A percentile compares a stretch with the other conserved stretches of the same genome.
Conservation (phyloP, 768 basidiomycete genomes). For the Sarcodon sp. region DNA sequence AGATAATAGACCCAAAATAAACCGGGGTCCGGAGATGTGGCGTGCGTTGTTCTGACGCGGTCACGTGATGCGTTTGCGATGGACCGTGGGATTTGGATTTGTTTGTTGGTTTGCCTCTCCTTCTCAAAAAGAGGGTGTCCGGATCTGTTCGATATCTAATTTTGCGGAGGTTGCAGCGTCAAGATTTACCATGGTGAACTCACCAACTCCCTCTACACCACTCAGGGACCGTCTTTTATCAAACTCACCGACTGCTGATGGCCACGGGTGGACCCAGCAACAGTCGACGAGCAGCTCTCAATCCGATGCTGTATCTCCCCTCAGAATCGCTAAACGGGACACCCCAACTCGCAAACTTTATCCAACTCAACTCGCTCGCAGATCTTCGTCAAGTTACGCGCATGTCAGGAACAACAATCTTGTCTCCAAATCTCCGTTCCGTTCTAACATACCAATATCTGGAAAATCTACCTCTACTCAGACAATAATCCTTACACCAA, state of each 20-base stretch:
- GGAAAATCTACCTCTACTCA: conserved; percentile 19
- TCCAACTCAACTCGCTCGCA: conserved; percentile 45
- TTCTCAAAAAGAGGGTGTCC: too few species aligned
- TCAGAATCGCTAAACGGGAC: conserved; percentile 66
- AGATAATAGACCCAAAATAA: too few species aligned
- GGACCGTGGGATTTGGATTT: too few species aligned
- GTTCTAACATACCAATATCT: conserved; percentile 45
- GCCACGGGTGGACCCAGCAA: conserved; percentile 47
- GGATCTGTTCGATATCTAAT: too few species aligned
- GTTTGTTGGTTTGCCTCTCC: too few species aligned
- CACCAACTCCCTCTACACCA: conserved; percentile 23
- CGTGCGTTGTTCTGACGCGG: too few species aligned
- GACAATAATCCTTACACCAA: background rate
- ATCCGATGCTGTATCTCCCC: conserved; percentile 25
- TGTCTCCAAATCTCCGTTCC: conserved; percentile 82
- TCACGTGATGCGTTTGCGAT: too few species aligned
- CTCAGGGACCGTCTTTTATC: conserved; percentile 48
- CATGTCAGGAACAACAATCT: conserved; percentile 69
- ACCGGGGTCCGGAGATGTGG: too few species aligned
- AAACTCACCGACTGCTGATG: conserved; percentile 51
- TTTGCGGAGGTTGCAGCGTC: background rate
- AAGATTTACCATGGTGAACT: conserved; percentile 5
- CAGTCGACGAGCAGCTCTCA: conserved; percentile 14
- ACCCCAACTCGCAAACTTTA: conserved; percentile 21
- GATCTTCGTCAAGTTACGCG: conserved; percentile 68